A percentile compares a stretch with the other conserved stretches of the same genome.
phyloP scores from a whole-genome alignment of 257 asterid genomes.

The Fraxinus cuspidata region DNA sequence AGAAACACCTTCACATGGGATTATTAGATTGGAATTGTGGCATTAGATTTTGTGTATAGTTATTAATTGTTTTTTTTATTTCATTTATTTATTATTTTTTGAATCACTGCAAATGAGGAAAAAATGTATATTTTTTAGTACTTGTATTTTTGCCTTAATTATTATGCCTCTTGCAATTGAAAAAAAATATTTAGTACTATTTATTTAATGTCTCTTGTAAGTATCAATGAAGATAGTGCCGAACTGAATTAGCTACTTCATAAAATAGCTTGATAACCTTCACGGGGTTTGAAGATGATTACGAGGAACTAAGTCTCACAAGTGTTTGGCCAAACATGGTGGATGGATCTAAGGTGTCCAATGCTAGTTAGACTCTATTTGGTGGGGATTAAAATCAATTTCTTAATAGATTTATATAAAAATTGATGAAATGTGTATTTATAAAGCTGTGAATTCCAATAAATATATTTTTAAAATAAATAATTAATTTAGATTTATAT shows the following conservation, averaged over 20 bases:
- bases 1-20: neutral
- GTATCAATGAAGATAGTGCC: too few species aligned
- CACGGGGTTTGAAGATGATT: neutral
- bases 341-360: too few species aligned
- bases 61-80: neutral
- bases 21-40: neutral
- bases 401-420: too few species aligned
- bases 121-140: neutral
- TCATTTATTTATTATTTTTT: neutral
- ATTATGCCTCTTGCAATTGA: neutral
- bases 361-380: too few species aligned
- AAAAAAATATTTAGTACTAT: neutral
- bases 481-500: too few species aligned
- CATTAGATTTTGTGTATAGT: neutral
- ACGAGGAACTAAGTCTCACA: too few species aligned
- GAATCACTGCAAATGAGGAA: neutral
- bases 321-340: neutral
- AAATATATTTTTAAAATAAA: too few species aligned
- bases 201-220: neutral
- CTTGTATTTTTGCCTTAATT: neutral
- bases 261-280: neutral
- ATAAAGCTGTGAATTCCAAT: too few species aligned
- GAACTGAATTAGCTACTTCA: neutral
- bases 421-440: too few species aligned
- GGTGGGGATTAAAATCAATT: too few species aligned